Conservation (phyloP, 805 yeast genomes). For the Myxozyma lipomycoides region DNA sequence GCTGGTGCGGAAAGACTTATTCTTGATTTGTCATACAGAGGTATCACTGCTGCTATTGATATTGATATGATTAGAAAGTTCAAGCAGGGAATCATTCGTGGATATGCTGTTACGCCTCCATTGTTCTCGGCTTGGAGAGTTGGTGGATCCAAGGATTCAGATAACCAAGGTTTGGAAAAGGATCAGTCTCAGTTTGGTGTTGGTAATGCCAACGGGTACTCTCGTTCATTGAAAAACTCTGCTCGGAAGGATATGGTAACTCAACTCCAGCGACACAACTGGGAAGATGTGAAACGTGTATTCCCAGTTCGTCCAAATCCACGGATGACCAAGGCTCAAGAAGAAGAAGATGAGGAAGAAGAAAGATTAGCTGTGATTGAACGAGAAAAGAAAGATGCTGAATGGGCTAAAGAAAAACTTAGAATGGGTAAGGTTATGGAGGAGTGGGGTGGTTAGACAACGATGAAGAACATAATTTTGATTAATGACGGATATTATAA, state of each 20-base stretch:
- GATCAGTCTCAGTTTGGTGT: not conserved
- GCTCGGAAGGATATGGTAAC: conserved; percentile 13
- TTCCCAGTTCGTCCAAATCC: conserved; percentile 1
- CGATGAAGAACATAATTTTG: too few relatives aligned
- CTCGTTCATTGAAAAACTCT: conserved; percentile 1
- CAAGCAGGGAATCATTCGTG: conserved; percentile 12
- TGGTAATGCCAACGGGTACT: conserved; percentile 7
- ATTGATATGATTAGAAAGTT: conserved; percentile 10
- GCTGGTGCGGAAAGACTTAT: conserved; percentile 20
- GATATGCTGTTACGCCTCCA: conserved; percentile 16
- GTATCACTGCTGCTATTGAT: conserved; percentile 15
- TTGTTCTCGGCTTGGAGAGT: conserved; percentile 17
- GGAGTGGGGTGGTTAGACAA: conserved; percentile 7
- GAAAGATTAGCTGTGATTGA: not conserved
- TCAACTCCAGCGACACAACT: conserved; percentile 4
- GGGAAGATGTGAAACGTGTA: conserved; percentile 6
- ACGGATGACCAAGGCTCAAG: not conserved
- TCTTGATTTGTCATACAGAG: conserved; percentile 14
- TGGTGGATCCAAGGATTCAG: conserved; percentile 19
- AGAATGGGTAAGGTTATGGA: conserved; percentile 2
- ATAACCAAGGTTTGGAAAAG: conserved; percentile 5
- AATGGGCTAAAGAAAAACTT: not conserved
- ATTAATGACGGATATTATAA: too few relatives aligned
- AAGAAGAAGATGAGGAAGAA: conserved; percentile 2
- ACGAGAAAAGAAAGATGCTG: not conserved